Conservation (phyloP, 75 land plant genomes). For the Gnetum montanum region DNA sequence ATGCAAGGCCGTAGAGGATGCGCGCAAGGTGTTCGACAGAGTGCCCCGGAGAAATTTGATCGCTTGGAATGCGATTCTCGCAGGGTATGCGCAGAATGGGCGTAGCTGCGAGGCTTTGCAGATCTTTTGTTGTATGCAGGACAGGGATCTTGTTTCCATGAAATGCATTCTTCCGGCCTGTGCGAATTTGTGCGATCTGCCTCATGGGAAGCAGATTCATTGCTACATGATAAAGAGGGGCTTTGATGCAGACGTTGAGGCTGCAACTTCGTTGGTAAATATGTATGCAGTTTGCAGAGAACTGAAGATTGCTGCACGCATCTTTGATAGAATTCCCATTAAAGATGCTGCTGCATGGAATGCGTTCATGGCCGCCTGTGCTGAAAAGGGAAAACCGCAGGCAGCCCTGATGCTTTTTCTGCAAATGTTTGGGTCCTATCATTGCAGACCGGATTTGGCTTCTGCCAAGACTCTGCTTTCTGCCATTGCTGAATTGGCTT, state of each 20-base stretch:
- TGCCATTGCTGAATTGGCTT: slow-evolving; percentile 8
- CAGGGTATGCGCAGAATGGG: slow-evolving; percentile 42
- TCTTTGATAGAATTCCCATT: slow-evolving; percentile 7
- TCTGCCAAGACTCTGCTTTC: slow-evolving; percentile 4
- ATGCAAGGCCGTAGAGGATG: slow-evolving; percentile 28
- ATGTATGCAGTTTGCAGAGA: slow-evolving; percentile 12
- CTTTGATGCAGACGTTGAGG: slow-evolving; percentile 11
- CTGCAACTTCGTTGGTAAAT: slow-evolving; percentile 8
- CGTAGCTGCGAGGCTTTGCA: slow-evolving; percentile 14
- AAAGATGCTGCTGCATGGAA: slow-evolving; percentile 13
- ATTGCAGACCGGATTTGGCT: slow-evolving; percentile 6
- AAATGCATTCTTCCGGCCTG: slow-evolving; percentile 30
- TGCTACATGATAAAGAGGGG: slow-evolving; percentile 20
- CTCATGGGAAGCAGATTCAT: slow-evolving; percentile 43
- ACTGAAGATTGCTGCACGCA: slow-evolving; percentile 1
- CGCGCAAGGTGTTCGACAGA: slow-evolving; percentile 41
- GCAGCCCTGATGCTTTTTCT: slow-evolving; percentile 12
- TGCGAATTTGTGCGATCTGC: slow-evolving; percentile 23
- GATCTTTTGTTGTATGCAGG: slow-evolving; percentile 34
- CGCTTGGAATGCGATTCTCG: slow-evolving; percentile 65
- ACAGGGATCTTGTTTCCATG: slow-evolving; percentile 17
- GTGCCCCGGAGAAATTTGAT: slow-evolving; percentile 47
- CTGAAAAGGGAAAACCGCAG: background rate
- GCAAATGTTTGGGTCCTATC: slow-evolving; percentile 1
- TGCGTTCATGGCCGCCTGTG: slow-evolving; percentile 8